Evolutionary conservation across 2,329 filamentous ascomycete genomes (phyloP).

Genomic region (Diaporthe australafricana): DNA sequence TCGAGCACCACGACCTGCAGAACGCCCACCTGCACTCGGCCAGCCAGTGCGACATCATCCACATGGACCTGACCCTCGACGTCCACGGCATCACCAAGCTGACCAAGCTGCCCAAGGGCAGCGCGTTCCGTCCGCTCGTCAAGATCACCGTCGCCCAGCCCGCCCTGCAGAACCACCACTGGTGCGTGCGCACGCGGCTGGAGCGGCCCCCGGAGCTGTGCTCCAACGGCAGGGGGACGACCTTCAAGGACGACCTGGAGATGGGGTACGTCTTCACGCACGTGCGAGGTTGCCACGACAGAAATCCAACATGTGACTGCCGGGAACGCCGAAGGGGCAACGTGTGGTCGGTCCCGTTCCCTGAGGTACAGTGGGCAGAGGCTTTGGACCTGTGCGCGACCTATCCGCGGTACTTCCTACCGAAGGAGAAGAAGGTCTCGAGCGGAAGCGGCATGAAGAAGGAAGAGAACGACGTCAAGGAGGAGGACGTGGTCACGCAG

Average conservation of each 20-base stretch:
- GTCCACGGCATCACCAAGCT: conserved; percentile 68
- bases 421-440: conserved; percentile 37
- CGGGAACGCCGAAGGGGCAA: conserved; percentile 58
- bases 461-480: conserved; percentile 44
- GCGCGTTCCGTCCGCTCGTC: conserved; percentile 69
- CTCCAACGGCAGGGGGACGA: conserved; percentile 53
- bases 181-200: conserved; percentile 71
- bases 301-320: conserved; percentile 63
- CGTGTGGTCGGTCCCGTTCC: conserved; percentile 65
- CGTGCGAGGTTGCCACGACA: conserved; percentile 62
- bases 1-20: conserved; percentile 44
- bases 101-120: conserved; percentile 60
- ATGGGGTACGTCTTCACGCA: conserved; percentile 62
- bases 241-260: conserved; percentile 52
- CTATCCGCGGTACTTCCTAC: conserved; percentile 56
- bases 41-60: conserved; percentile 67
- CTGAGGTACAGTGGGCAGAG: conserved; percentile 68
- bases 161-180: conserved; percentile 65
- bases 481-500: conserved; percentile 51
- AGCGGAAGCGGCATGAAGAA: not conserved
- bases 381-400: conserved; percentile 68
- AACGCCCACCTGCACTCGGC: conserved; percentile 45
- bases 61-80: conserved; percentile 72
- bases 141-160: conserved; percentile 68
- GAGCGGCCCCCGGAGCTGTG: conserved; percentile 68